A percentile compares a stretch with the other conserved stretches of the same genome.
Conservation (phyloP, 1,284 basidiomycete genomes). For the Cystobasidiaceae sp. region DNA sequence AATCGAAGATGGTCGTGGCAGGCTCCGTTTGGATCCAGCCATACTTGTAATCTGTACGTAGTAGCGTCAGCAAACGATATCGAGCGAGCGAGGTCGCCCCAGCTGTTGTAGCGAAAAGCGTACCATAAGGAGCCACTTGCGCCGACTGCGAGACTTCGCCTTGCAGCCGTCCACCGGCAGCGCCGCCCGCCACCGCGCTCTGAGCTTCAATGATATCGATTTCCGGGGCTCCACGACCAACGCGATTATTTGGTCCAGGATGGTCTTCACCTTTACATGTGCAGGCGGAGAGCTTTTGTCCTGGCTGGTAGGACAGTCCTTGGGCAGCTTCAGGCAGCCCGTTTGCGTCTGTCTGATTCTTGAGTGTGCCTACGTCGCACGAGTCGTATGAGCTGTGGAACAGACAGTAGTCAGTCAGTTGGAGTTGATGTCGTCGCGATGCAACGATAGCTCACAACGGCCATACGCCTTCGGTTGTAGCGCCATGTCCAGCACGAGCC, state of each 20-base stretch:
- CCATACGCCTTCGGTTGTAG: slow-evolving; percentile 30
- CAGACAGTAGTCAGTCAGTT: not conserved
- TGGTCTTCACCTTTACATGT: slow-evolving; percentile 59
- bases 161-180: slow-evolving; percentile 37
- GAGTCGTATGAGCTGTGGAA: slow-evolving; percentile 54
- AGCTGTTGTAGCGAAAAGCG: not conserved
- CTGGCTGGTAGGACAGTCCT: slow-evolving; percentile 45
- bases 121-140: slow-evolving; percentile 57
- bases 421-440: not conserved
- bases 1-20: slow-evolving; percentile 40
- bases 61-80: not conserved
- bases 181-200: slow-evolving; percentile 49
- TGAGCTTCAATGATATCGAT: slow-evolving; percentile 65
- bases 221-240: slow-evolving; percentile 59
- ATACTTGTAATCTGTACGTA: slow-evolving; percentile 3
- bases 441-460: slow-evolving; percentile 11
- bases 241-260: slow-evolving; percentile 55
- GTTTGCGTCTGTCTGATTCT: slow-evolving; percentile 52
- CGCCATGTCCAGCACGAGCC: slow-evolving; percentile 51
- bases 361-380: slow-evolving; percentile 55
- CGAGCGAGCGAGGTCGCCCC: too few species aligned
- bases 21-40: not conserved
- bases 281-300: slow-evolving; percentile 54
- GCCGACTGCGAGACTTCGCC: slow-evolving; percentile 71
- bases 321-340: slow-evolving; percentile 38